Evolutionary conservation across 2,329 filamentous ascomycete species (phyloP).

Genomic region (Botryosphaeria agaves): DNA sequence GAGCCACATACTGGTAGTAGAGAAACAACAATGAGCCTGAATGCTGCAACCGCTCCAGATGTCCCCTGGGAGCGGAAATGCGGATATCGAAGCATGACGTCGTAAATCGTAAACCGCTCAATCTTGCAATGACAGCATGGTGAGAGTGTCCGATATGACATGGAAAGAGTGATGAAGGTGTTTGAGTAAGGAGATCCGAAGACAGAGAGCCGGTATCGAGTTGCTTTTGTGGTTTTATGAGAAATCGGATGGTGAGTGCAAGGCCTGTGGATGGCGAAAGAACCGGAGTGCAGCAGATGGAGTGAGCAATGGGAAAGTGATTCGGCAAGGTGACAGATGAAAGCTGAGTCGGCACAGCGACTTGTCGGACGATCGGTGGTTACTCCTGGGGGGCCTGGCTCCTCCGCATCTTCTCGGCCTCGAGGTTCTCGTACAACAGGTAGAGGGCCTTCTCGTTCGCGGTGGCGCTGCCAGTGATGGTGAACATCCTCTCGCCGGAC

Average conservation of each 20-base stretch:
- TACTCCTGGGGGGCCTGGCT: constrained; percentile 55
- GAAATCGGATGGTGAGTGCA: constrained; percentile 2
- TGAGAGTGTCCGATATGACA: neutral
- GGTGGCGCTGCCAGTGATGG: constrained; percentile 87
- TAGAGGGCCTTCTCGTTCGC: constrained; percentile 94
- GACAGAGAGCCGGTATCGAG: constrained; percentile 14
- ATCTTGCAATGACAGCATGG: constrained; percentile 14
- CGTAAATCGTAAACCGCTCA: constrained; percentile 24
- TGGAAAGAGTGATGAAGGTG: neutral
- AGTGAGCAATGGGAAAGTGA: neutral
- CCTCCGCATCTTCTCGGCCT: constrained; percentile 97
- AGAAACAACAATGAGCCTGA: constrained; percentile 4
- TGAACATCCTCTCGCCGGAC: constrained; percentile 98
- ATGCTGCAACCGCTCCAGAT: constrained; percentile 9
- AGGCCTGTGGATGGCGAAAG: constrained; percentile 1
- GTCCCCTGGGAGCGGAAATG: constrained; percentile 10
- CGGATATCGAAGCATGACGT: constrained; percentile 23
- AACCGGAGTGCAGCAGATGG: neutral
- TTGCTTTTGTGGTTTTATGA: constrained; percentile 12
- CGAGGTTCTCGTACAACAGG: constrained; percentile 94
- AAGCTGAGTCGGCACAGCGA: too few species aligned
- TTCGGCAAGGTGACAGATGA: neutral
- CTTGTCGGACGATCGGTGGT: constrained; percentile 5
- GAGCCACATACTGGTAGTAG: constrained; percentile 1
- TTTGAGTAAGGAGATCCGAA: constrained; percentile 13